Percentiles rank a stretch among this genome's conserved stretches.
Conservation (phyloP, 2,329 filamentous ascomycete species). For the Monosporascus sp. region DNA sequence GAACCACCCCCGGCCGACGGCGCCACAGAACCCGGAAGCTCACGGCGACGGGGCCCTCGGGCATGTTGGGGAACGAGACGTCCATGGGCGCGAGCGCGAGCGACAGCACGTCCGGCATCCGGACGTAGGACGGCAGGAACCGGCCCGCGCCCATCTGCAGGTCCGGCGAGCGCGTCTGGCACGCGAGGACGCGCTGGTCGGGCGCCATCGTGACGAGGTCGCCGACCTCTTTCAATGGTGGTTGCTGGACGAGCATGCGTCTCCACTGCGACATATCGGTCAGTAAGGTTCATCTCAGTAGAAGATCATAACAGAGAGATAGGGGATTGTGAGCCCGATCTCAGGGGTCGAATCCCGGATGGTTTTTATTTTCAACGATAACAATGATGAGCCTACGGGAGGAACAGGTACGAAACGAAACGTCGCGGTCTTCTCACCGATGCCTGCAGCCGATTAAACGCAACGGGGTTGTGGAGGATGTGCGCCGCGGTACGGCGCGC, state of each 20-base stretch:
- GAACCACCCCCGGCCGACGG: neutral
- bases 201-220: neutral
- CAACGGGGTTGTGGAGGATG: neutral
- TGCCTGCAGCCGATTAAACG: neutral
- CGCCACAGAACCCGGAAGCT: neutral
- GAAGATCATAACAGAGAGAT: neutral
- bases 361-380: no score
- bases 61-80: neutral
- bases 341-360: no score
- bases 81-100: neutral
- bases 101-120: neutral
- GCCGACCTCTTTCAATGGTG: neutral
- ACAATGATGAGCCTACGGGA: no score
- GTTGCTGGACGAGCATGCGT: conserved; percentile 6
- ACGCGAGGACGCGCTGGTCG: neutral
- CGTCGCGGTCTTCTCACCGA: neutral
- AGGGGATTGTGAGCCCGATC: no score
- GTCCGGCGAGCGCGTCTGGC: neutral
- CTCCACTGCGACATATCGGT: neutral
- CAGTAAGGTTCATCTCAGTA: neutral
- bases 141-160: neutral
- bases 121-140: neutral
- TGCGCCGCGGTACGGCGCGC: neutral
- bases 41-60: neutral
- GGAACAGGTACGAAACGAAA: no score